Percentiles rank a stretch among this genome's conserved stretches.
These are phyloP conservation scores for Paxillus rubicundulus DNA, from an alignment of 768 basidiomycete species.

Conservation along the genomic window DNA sequence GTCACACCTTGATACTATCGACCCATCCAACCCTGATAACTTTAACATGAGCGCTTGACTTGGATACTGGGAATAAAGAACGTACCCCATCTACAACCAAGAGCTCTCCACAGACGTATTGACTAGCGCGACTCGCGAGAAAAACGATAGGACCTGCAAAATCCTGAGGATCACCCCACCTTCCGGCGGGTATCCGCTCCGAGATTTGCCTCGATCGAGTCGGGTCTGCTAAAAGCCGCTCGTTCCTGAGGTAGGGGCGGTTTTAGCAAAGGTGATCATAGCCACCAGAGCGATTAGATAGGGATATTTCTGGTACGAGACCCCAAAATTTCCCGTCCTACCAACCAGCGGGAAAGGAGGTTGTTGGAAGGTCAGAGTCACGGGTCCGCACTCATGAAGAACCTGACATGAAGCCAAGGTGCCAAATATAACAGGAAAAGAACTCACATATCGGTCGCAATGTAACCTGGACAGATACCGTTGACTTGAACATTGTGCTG, in stretches of 20 bases:
- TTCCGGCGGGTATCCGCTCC: slow-evolving; percentile 64
- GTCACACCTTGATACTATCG: slow-evolving; percentile 29
- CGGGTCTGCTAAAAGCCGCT: slow-evolving; percentile 59
- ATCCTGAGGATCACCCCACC: slow-evolving; percentile 66
- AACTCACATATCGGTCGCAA: slow-evolving; percentile 81
- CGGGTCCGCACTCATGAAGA: slow-evolving; percentile 1
- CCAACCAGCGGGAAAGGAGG: slow-evolving; percentile 1
- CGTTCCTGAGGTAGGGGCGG: slow-evolving; percentile 47
- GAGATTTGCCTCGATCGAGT: slow-evolving; percentile 62
- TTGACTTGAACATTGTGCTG: slow-evolving; percentile 86
- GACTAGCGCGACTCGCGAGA: slow-evolving; percentile 60
- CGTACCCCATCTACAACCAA: slow-evolving; percentile 68
- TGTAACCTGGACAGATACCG: slow-evolving; percentile 84
- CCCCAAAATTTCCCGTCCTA: slow-evolving; percentile 7
- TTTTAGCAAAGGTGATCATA: slow-evolving; percentile 10
- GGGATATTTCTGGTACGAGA: neutral
- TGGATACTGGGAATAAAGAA: slow-evolving; percentile 2
- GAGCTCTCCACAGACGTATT: slow-evolving; percentile 69
- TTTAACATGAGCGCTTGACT: slow-evolving; percentile 5
- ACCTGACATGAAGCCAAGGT: neutral
- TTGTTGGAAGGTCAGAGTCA: slow-evolving; percentile 2
- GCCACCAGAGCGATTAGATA: neutral
- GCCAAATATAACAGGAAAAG: slow-evolving; percentile 19
- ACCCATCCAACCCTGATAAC: slow-evolving; percentile 60
- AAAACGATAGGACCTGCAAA: slow-evolving; percentile 68